phyloP scores from a whole-genome alignment of 306 rosid genomes.

The Ormosia semicastrata region DNA sequence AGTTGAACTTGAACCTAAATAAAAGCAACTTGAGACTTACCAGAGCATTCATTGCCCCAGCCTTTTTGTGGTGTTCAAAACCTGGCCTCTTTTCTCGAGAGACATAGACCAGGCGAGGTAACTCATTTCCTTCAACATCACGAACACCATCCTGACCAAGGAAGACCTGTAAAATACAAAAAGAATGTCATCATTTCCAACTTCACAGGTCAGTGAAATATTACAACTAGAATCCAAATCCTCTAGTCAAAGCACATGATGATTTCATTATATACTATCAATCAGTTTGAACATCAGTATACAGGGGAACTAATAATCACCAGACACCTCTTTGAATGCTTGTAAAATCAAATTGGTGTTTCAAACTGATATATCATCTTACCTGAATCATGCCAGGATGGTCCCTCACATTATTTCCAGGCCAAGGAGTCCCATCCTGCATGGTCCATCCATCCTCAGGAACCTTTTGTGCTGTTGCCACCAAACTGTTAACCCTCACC shows the following conservation, averaged over 20 bases:
- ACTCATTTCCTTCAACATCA: slow-evolving; percentile 83
- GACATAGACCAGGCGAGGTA: slow-evolving; percentile 86
- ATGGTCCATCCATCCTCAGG: slow-evolving; percentile 99
- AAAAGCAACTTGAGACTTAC: slow-evolving; percentile 40
- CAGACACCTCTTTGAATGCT: not conserved
- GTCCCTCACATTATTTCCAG: slow-evolving; percentile 91
- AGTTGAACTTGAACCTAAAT: not conserved
- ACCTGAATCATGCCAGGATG: slow-evolving; percentile 99
- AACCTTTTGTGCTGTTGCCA: slow-evolving; percentile 87
- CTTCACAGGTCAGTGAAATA: not conserved
- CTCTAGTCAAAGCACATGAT: not conserved
- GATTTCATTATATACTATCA: not conserved
- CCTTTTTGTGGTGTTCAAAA: slow-evolving; percentile 94
- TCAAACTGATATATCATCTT: slow-evolving; percentile 19
- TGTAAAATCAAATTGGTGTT: not conserved
- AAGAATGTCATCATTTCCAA: not conserved
- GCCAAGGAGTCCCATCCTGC: slow-evolving; percentile 99
- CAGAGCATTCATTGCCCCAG: slow-evolving; percentile 96
- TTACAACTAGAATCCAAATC: not conserved
- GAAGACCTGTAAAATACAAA: slow-evolving; percentile 56
- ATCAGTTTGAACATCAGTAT: not conserved
- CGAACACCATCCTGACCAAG: slow-evolving; percentile 84
- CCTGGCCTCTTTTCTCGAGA: slow-evolving; percentile 99
- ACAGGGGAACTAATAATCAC: not conserved
- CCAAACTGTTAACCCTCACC: slow-evolving; percentile 82